Evolutionary conservation across 495 filamentous ascomycete species (phyloP).

Genomic region (Penicillium fimorum): DNA sequence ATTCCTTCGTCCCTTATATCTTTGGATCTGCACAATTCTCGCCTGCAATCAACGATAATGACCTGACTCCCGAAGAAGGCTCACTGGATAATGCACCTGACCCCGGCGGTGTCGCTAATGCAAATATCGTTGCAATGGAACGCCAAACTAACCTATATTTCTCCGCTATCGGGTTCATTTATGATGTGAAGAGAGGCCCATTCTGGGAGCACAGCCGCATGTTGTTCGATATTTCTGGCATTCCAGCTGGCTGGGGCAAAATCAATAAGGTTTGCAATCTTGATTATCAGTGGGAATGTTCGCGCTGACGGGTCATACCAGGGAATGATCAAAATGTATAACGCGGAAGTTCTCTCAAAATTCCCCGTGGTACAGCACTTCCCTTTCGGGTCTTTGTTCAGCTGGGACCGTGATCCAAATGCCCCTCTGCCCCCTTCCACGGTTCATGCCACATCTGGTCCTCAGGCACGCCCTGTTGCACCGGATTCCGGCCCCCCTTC

Average conservation of each 20-base stretch:
- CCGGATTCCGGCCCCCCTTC: slow-evolving; percentile 21
- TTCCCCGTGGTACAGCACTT: slow-evolving; percentile 73
- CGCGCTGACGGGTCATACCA: slow-evolving; percentile 20
- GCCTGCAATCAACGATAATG: slow-evolving; percentile 63
- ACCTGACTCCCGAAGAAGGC: slow-evolving; percentile 70
- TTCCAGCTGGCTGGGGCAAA: slow-evolving; percentile 91
- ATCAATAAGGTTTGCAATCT: slow-evolving; percentile 76
- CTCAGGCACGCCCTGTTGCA: slow-evolving; percentile 33
- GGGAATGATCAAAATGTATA: slow-evolving; percentile 76
- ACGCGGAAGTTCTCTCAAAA: slow-evolving; percentile 66
- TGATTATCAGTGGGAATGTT: background rate
- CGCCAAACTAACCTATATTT: slow-evolving; percentile 86
- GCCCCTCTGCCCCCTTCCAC: slow-evolving; percentile 47
- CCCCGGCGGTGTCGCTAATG: slow-evolving; percentile 65
- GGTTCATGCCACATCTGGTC: slow-evolving; percentile 60
- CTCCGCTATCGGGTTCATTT: slow-evolving; percentile 96
- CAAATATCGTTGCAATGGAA: slow-evolving; percentile 62
- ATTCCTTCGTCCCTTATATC: slow-evolving; percentile 95
- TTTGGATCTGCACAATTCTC: slow-evolving; percentile 87
- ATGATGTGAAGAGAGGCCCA: slow-evolving; percentile 94
- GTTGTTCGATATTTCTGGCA: slow-evolving; percentile 89
- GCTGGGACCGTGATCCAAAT: slow-evolving; percentile 73
- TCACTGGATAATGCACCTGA: slow-evolving; percentile 69
- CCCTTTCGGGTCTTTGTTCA: slow-evolving; percentile 74
- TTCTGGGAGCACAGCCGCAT: slow-evolving; percentile 99